Percentiles rank a stretch among this genome's conserved stretches.
Evolutionary conservation across 2,329 filamentous ascomycete species (phyloP).

Genomic region (Sporothrix schenckii): DNA sequence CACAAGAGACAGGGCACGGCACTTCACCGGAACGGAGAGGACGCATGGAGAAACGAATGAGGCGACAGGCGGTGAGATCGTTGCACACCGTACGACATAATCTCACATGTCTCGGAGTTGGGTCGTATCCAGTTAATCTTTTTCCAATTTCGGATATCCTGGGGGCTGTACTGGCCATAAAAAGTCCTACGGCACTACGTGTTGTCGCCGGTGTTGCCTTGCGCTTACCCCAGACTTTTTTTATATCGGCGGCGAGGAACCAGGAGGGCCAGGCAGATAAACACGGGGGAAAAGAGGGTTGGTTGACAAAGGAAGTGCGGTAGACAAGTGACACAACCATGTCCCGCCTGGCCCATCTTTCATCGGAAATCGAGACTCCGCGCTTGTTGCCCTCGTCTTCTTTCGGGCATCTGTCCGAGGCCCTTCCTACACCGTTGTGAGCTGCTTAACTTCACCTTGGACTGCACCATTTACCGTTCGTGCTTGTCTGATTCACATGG

Average conservation of each 20-base stretch:
- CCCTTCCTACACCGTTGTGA: neutral
- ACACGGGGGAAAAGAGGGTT: constrained; percentile 8
- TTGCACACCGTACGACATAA: constrained; percentile 3
- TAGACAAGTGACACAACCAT: neutral
- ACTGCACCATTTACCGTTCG: neutral
- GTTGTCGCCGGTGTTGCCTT: neutral
- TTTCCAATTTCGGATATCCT: neutral
- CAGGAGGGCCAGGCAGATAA: constrained; percentile 13
- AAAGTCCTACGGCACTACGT: neutral
- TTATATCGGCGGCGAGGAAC: neutral
- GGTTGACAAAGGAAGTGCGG: neutral
- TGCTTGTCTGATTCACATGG: constrained; percentile 5
- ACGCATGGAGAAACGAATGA: neutral
- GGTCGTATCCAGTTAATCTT: neutral
- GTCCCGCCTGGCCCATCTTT: neutral
- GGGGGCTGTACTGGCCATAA: neutral
- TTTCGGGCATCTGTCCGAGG: neutral
- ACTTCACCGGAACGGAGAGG: neutral
- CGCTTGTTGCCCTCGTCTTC: neutral
- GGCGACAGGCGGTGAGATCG: neutral
- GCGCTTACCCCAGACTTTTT: constrained; percentile 23
- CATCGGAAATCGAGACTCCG: neutral
- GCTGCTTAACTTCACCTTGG: neutral
- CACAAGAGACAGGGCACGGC: neutral
- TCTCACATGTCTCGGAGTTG: neutral